phyloP scores from a whole-genome alignment of 1,139 yeast species.

The Geotrichum fermentans region DNA sequence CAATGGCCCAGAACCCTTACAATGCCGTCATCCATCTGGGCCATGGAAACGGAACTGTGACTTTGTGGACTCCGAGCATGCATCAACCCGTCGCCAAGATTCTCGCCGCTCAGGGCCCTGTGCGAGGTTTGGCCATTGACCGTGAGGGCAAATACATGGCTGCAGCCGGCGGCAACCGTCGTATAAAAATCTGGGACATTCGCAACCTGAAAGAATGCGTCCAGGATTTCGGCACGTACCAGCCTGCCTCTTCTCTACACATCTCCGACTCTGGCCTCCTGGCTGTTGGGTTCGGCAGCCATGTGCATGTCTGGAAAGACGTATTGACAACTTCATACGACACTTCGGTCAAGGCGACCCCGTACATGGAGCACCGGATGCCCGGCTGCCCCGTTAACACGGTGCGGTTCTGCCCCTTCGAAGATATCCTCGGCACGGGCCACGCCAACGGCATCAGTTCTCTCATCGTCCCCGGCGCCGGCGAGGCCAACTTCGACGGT shows the following conservation, averaged over 20 bases:
- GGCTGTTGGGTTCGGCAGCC: conserved; percentile 92
- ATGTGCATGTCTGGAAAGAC: conserved; percentile 60
- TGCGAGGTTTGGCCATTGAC: conserved; percentile 78
- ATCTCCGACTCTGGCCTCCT: conserved; percentile 85
- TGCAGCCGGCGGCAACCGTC: conserved; percentile 81
- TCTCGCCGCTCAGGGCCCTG: conserved; percentile 79
- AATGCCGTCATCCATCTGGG: conserved; percentile 95
- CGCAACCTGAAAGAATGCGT: conserved; percentile 72
- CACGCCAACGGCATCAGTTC: conserved; percentile 74
- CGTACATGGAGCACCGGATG: conserved; percentile 86
- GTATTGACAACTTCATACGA: conserved; percentile 37
- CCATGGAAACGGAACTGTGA: conserved; percentile 86
- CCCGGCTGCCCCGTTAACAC: conserved; percentile 72
- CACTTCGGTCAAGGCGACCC: conserved; percentile 52
- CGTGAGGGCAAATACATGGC: conserved; percentile 95
- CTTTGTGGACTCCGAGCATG: conserved; percentile 91
- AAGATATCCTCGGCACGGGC: conserved; percentile 89
- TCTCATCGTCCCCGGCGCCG: conserved; percentile 89
- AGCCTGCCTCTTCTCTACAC: conserved; percentile 76
- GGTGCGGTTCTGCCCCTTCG: conserved; percentile 82
- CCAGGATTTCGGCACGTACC: conserved; percentile 62
- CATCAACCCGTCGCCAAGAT: conserved; percentile 80
- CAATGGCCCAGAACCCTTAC: conserved; percentile 90
- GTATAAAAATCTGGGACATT: conserved; percentile 88
- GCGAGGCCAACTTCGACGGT: conserved; percentile 97